Base-by-base conservation (phyloP, 495 filamentous ascomycete genomes). In the Penicillium canariense region DNA sequence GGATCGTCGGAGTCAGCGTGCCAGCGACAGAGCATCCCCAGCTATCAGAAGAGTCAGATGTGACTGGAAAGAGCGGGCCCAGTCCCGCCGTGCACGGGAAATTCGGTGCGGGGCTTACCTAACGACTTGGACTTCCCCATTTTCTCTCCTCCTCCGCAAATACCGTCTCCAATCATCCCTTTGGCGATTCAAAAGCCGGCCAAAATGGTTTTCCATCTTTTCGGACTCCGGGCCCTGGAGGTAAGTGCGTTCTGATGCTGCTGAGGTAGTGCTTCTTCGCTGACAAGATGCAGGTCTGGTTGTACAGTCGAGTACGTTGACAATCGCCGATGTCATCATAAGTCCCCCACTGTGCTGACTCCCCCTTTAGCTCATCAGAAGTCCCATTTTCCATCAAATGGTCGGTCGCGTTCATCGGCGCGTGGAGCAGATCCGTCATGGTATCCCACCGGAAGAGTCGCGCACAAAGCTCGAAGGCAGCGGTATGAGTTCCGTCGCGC, bases 381-480 rank as follows among this genome's bases (percentile, higher is more conserved):
- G 84, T 62, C 81, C 78, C 4, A 61, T 75, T 32, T 87, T 86
- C 64, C 84, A 87, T 62, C 72, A 79, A 11, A 71, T 69, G 50
- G 84, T 86, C n/a, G 72, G 77, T 15, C 66, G 63, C 55, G 68
- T 85, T 14, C 80, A 86, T 63, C 75, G 78, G 38, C 74, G 70
- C 35, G 65, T 86, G 25, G 77, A 80, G 42, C 74, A 80, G 39
- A 42, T 77, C 34, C 71, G 65, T 27, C 75, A 82, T 60, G 81
- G 82, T 15, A 69, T 77, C 50, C 81, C 84, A 55, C 74, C 77
- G n/a, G 76, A 81, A 49, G 77, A 83, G 55, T 76, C 81, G 31
- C 80, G 81, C 31, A 84, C 81, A 12, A 76, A 77, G 17, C 72
- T 81, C 36, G 77, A 84, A 25, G 65, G 63, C 8, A 63, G 66